Percentiles rank a stretch among this genome's conserved stretches.
These are phyloP conservation scores for Pyrenula aspistea DNA, from an alignment of 495 filamentous ascomycete genomes.

Conservation along the genomic window DNA sequence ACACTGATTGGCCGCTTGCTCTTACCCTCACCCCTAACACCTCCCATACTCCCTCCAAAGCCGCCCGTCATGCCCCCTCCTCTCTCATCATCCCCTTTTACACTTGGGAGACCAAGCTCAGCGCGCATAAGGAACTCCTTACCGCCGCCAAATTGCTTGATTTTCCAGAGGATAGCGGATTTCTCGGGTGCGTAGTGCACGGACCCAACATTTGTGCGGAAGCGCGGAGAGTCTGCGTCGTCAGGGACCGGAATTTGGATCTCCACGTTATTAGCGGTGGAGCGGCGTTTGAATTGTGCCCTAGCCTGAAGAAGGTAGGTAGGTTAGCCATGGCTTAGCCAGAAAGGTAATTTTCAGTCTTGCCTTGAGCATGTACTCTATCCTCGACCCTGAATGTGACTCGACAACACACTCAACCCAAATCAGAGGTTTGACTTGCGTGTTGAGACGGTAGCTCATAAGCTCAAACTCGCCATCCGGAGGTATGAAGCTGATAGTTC, in stretches of 20 bases:
- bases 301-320: slow-evolving; percentile 44
- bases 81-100: slow-evolving; percentile 92
- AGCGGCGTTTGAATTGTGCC: slow-evolving; percentile 95
- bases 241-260: slow-evolving; percentile 96
- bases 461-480: slow-evolving; percentile 98
- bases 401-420: slow-evolving; percentile 99
- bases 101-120: slow-evolving; percentile 88
- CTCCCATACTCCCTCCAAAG: slow-evolving; percentile 90
- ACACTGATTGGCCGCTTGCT: slow-evolving; percentile 93
- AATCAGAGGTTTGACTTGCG: slow-evolving; percentile 94
- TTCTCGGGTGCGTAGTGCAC: slow-evolving; percentile 99
- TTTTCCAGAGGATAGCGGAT: slow-evolving; percentile 98
- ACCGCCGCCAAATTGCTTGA: slow-evolving; percentile 96
- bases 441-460: slow-evolving; percentile 98
- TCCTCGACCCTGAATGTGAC: slow-evolving; percentile 82
- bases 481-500: slow-evolving; percentile 98
- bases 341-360: background rate
- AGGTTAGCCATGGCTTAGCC: background rate
- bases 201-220: slow-evolving; percentile 92
- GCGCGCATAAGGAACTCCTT: slow-evolving; percentile 99
- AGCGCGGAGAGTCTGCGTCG: slow-evolving; percentile 91
- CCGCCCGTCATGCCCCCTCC: slow-evolving; percentile 95
- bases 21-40: slow-evolving; percentile 53
- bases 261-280: slow-evolving; percentile 97
- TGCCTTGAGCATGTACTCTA: slow-evolving; percentile 97